Base-by-base conservation (phyloP, 2,329 filamentous ascomycete species). In the Sporothrix luriei region DNA sequence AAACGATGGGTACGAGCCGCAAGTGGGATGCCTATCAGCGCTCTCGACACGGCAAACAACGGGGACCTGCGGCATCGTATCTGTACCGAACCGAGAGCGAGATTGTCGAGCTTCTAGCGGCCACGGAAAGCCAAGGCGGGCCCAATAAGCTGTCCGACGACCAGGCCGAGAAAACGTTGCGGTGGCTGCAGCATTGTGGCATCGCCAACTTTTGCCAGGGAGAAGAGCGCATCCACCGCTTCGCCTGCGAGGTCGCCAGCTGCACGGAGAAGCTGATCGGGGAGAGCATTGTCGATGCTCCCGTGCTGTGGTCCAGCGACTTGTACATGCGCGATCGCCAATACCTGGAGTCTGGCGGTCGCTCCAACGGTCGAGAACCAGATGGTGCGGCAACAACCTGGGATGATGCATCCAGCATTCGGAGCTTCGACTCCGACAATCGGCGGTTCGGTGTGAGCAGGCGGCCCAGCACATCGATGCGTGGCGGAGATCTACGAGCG, bases 71-170 rank as follows among this genome's bases (percentile, higher is more conserved):
- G 4, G 79, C 84, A n/a, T 85, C 85, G 38, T 90, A 94, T 71
- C 84, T 97, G 9, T 88, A 93, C 73, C 91, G 91, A 75, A 90
- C 91, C 0, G 93, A 97, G 78, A 89, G 90, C 7, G 93, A 97
- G 76, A 88, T 95, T 57, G 88, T 97, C 78, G 93, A 97, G 72
- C 86, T 97, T 14, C 85, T 98, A 77, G 93, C 94, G 40, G 93
- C 93, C 5, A 84, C 87, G 0, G 89, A 91, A 69, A 92, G 92
- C 68, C 92, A 97, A 74, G 94, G 94, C 14, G 94, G 95, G 0
- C 92, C 93, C 0, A 97, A 96, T 78, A 99, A 99, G 78, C 85
- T 99, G 14, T 94, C 92, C n/a, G 94, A 98, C 76, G 93, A 97
- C 69, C 95, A 98, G 78, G 90, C 94, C 0, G 92, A 96, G 66